A percentile compares a stretch with the other conserved stretches of the same genome.
phyloP scores from a whole-genome alignment of 2,329 filamentous ascomycete species.

The Byssochlamys sp. region DNA sequence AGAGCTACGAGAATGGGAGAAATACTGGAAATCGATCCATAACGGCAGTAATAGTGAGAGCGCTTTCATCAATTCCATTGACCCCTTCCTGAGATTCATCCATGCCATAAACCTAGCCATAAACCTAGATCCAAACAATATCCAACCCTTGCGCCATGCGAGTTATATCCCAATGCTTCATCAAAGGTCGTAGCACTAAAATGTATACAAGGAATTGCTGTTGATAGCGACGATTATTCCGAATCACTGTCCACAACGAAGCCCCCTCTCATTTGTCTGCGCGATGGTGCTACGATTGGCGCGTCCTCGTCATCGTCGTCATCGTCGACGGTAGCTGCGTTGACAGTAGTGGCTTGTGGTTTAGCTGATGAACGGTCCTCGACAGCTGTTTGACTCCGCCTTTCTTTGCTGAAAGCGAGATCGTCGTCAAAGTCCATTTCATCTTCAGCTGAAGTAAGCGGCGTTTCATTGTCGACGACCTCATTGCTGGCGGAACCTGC shows the following conservation, averaged over 20 bases:
- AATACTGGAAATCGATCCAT: background rate
- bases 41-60: background rate
- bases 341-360: conserved; percentile 1
- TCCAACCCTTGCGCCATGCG: background rate
- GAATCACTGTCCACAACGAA: conserved; percentile 38
- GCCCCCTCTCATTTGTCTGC: conserved; percentile 28
- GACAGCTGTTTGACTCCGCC: background rate
- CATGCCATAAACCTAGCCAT: background rate
- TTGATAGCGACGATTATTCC: conserved; percentile 19
- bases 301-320: conserved; percentile 25
- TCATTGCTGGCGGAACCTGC: conserved; percentile 11
- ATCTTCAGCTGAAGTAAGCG: conserved; percentile 21
- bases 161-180: conserved; percentile 14
- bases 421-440: conserved; percentile 26
- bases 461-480: conserved; percentile 12
- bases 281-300: conserved; percentile 18
- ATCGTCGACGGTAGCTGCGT: conserved; percentile 5
- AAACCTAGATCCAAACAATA: background rate
- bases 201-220: background rate
- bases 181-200: conserved; percentile 16
- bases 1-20: background rate
- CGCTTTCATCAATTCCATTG: background rate
- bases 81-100: background rate
- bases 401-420: conserved; percentile 22
- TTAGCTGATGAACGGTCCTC: conserved; percentile 7